Percentiles rank a stretch among this genome's conserved stretches.
Evolutionary conservation across 2,329 filamentous ascomycete species (phyloP).

Genomic region (Botryotinia narcissicola): DNA sequence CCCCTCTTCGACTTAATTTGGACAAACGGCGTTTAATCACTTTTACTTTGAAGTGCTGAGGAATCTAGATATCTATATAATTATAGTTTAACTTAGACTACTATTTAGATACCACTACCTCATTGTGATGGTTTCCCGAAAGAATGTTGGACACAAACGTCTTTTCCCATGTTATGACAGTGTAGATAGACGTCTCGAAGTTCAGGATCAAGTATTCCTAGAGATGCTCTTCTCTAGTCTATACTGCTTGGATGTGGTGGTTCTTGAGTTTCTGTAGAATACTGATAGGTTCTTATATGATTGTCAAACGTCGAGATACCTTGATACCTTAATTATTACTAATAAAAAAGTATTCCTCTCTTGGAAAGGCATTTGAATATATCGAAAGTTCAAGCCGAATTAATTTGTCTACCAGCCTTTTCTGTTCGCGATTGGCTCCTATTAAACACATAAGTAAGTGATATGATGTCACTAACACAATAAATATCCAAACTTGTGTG

Average conservation of each 20-base stretch:
- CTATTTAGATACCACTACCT: accelerated
- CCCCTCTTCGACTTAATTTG: neutral
- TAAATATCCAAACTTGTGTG: neutral
- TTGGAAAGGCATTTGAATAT: accelerated
- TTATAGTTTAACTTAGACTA: neutral
- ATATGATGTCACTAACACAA: neutral
- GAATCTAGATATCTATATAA: accelerated
- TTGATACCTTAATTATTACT: neutral
- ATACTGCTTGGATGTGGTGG: accelerated
- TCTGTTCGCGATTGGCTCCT: accelerated
- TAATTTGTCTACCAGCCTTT: accelerated
- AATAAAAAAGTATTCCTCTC: neutral
- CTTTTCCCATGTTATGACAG: accelerated
- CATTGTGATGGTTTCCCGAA: accelerated
- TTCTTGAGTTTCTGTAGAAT: neutral
- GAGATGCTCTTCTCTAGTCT: neutral
- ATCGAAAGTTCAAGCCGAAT: accelerated
- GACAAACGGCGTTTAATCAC: accelerated
- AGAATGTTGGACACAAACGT: accelerated
- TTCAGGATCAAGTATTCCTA: neutral
- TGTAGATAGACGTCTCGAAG: neutral
- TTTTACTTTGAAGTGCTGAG: neutral
- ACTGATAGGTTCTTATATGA: neutral
- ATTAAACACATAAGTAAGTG: accelerated
- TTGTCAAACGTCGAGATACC: accelerated